These are phyloP conservation scores for Blastobotrys muscicola DNA, from an alignment of 805 yeast species.

Conservation along the genomic window DNA sequence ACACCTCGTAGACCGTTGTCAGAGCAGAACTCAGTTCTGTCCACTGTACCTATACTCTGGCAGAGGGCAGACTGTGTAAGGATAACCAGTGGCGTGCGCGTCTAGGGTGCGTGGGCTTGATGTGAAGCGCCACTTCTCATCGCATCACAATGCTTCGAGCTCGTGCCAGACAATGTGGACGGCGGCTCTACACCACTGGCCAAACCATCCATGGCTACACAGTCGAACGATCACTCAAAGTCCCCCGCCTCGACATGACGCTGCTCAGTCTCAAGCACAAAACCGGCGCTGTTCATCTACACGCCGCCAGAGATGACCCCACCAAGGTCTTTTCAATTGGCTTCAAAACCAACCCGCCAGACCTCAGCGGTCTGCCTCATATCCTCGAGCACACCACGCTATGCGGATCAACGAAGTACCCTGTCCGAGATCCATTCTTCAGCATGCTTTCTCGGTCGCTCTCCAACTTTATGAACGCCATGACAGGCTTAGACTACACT, in stretches of 20 bases:
- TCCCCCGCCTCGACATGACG: slow-evolving; percentile 73
- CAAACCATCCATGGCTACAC: slow-evolving; percentile 42
- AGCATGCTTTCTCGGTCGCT: slow-evolving; percentile 93
- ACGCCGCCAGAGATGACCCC: slow-evolving; percentile 70
- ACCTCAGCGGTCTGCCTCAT: slow-evolving; percentile 93
- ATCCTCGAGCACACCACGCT: slow-evolving; percentile 91
- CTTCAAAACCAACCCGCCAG: slow-evolving; percentile 91
- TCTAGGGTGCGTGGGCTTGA: no score
- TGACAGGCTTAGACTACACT: slow-evolving; percentile 97
- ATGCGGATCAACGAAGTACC: slow-evolving; percentile 86
- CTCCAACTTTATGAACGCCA: slow-evolving; percentile 95
- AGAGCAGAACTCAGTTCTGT: no score
- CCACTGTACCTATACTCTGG: no score
- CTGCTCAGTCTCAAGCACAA: slow-evolving; percentile 67
- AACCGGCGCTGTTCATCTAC: slow-evolving; percentile 76
- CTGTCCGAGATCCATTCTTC: slow-evolving; percentile 95
- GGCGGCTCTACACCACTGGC: slow-evolving; percentile 5
- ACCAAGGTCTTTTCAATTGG: slow-evolving; percentile 85
- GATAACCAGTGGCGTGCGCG: no score
- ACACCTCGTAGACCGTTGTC: no score
- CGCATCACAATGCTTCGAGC: background rate
- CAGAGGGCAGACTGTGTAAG: no score
- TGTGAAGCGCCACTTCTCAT: no score
- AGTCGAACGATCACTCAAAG: slow-evolving; percentile 51
- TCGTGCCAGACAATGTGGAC: background rate